Evolutionary conservation across 2,329 filamentous ascomycete species (phyloP).

Genomic region (Calcarisporium arbuscula): DNA sequence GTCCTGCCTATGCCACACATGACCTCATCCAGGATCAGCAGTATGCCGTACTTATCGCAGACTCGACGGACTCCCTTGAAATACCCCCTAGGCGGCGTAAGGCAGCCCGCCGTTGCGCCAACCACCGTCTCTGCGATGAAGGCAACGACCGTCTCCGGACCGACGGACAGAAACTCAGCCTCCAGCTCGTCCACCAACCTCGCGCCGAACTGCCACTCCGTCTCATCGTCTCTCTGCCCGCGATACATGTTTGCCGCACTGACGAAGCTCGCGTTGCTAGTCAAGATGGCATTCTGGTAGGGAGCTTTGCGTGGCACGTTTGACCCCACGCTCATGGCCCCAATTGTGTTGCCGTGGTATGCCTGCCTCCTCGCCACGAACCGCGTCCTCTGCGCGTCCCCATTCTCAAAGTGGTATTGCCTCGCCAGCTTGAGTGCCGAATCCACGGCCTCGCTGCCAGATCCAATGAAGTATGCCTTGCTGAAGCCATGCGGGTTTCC

Average conservation of each 20-base stretch:
- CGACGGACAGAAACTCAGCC: slow-evolving; percentile 56
- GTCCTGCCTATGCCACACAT: slow-evolving; percentile 63
- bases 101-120: slow-evolving; percentile 61
- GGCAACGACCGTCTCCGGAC: slow-evolving; percentile 60
- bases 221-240: slow-evolving; percentile 43
- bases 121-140: slow-evolving; percentile 71
- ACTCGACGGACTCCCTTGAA: slow-evolving; percentile 60
- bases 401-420: slow-evolving; percentile 40
- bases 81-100: slow-evolving; percentile 61
- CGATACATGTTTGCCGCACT: slow-evolving; percentile 64
- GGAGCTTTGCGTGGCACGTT: slow-evolving; percentile 53
- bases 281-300: slow-evolving; percentile 39
- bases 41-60: slow-evolving; percentile 63
- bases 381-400: slow-evolving; percentile 23
- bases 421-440: slow-evolving; percentile 41
- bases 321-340: slow-evolving; percentile 58
- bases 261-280: slow-evolving; percentile 49
- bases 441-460: slow-evolving; percentile 36
- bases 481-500: slow-evolving; percentile 29
- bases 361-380: slow-evolving; percentile 37
- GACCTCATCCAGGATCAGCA: slow-evolving; percentile 74
- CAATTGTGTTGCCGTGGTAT: slow-evolving; percentile 50
- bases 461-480: slow-evolving; percentile 29
- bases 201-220: slow-evolving; percentile 51
- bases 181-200: slow-evolving; percentile 61